Percentiles rank a stretch among this genome's conserved stretches.
phyloP scores from a whole-genome alignment of 352 stramenopile species.

The Globisporangium spinosum region DNA sequence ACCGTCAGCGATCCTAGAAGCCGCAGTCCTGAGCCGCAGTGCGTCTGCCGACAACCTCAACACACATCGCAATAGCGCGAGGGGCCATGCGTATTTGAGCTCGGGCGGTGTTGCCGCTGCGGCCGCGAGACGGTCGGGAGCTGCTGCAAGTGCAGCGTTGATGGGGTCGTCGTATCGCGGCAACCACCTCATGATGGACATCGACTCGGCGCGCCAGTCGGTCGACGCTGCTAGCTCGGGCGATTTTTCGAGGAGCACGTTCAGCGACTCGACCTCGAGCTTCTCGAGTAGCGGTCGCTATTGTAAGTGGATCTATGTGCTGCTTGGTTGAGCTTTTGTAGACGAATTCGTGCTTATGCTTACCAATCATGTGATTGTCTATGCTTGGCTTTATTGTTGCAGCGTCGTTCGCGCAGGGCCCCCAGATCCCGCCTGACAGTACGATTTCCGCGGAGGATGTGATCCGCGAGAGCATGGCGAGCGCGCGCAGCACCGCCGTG shows the following conservation, averaged over 20 bases:
- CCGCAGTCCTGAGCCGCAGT: conserved; percentile 30
- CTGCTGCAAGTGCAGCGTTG: conserved; percentile 2
- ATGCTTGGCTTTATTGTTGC: not conserved
- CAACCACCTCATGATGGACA: conserved; percentile 54
- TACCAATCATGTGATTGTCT: not conserved
- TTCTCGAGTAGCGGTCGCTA: conserved; percentile 35
- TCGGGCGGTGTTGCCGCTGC: conserved; percentile 20
- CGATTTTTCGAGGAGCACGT: conserved; percentile 38
- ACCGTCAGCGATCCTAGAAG: conserved; percentile 21
- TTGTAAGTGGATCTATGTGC: conserved; percentile 28
- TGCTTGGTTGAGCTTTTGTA: not conserved
- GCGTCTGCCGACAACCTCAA: conserved; percentile 28
- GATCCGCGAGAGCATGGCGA: conserved; percentile 82
- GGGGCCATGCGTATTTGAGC: conserved; percentile 24
- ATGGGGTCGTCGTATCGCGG: not conserved
- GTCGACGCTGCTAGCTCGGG: conserved; percentile 29
- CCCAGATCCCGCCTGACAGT: conserved; percentile 68
- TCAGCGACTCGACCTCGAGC: conserved; percentile 31
- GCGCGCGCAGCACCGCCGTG: conserved; percentile 60
- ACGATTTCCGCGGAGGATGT: conserved; percentile 86
- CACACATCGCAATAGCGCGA: conserved; percentile 29
- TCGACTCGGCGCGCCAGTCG: conserved; percentile 39
- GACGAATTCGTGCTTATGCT: not conserved
- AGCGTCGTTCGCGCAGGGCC: conserved; percentile 60
- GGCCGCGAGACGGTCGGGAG: conserved; percentile 17